These are phyloP conservation scores for Mollisia scopiformis DNA, from an alignment of 2,329 filamentous ascomycete genomes.

Conservation along the genomic window DNA sequence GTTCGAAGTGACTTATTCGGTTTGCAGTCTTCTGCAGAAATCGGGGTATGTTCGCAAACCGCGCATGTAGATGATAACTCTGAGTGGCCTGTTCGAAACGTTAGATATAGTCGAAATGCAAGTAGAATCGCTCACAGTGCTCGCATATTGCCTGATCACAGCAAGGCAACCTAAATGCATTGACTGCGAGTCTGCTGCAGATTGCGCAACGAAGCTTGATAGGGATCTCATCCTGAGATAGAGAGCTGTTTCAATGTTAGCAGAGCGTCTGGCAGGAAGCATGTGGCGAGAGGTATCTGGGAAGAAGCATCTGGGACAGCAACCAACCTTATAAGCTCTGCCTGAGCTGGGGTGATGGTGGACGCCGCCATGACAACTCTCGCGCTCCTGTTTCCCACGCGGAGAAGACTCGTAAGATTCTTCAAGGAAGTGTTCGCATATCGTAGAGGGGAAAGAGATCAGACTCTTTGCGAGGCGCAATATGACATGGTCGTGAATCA, in stretches of 20 bases:
- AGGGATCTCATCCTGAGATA: constrained; percentile 75
- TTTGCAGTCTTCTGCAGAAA: constrained; percentile 84
- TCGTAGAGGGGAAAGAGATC: constrained; percentile 2
- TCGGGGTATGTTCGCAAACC: constrained; percentile 88
- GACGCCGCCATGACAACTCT: constrained; percentile 31
- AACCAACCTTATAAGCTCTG: constrained; percentile 38
- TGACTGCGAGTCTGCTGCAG: constrained; percentile 87
- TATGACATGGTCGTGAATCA: constrained; percentile 13
- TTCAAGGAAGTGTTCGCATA: not conserved
- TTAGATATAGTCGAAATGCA: constrained; percentile 10
- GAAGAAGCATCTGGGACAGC: not conserved
- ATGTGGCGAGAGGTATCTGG: too few relatives aligned
- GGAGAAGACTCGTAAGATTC: not conserved
- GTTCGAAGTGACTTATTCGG: constrained; percentile 89
- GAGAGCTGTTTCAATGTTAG: constrained; percentile 31
- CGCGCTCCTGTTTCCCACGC: constrained; percentile 1
- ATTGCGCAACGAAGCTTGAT: constrained; percentile 94
- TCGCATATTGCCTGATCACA: constrained; percentile 96
- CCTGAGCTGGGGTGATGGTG: constrained; percentile 33
- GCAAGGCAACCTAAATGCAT: constrained; percentile 89
- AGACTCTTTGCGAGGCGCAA: not conserved
- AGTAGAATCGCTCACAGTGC: constrained; percentile 60
- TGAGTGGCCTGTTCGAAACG: constrained; percentile 63
- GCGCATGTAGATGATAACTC: constrained; percentile 81
- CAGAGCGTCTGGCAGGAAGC: not conserved